Evolutionary conservation across 2,329 filamentous ascomycete genomes (phyloP).

Genomic region (Neonectria ditissima): DNA sequence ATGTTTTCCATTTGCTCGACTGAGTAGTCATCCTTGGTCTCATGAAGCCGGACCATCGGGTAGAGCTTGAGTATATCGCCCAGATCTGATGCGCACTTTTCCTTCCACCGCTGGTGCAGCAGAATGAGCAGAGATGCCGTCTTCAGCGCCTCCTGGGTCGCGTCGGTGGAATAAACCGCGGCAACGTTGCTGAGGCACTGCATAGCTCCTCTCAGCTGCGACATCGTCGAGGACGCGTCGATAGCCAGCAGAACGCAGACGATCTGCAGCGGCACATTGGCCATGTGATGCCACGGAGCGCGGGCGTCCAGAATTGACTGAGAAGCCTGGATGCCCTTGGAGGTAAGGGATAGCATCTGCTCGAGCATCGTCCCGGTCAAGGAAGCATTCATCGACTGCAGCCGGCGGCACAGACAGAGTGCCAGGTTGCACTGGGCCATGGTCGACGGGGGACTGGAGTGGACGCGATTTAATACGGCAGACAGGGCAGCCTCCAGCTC

Average conservation of each 20-base stretch:
- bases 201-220: constrained; percentile 64
- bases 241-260: constrained; percentile 67
- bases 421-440: constrained; percentile 66
- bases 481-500: constrained; percentile 58
- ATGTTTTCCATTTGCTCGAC: constrained; percentile 38
- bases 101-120: constrained; percentile 63
- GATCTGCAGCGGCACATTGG: constrained; percentile 70
- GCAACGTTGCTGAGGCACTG: constrained; percentile 56
- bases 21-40: constrained; percentile 15
- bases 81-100: constrained; percentile 55
- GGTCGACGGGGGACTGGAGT: constrained; percentile 57
- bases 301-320: constrained; percentile 57
- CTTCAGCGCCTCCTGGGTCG: constrained; percentile 64
- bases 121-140: constrained; percentile 66
- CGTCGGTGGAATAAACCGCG: constrained; percentile 57
- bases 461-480: constrained; percentile 54
- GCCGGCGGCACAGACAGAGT: constrained; percentile 66
- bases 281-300: constrained; percentile 69
- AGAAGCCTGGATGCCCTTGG: constrained; percentile 60
- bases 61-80: constrained; percentile 53
- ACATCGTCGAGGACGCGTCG: constrained; percentile 62
- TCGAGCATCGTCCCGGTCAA: constrained; percentile 58
- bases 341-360: constrained; percentile 59
- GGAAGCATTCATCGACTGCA: constrained; percentile 62
- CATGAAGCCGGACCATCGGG: constrained; percentile 37